Evolutionary conservation across 192 early-diverging fungal species (phyloP), one percentile per base, ranked within the genome.

Genomic region (Coemansia sp.): DNA sequence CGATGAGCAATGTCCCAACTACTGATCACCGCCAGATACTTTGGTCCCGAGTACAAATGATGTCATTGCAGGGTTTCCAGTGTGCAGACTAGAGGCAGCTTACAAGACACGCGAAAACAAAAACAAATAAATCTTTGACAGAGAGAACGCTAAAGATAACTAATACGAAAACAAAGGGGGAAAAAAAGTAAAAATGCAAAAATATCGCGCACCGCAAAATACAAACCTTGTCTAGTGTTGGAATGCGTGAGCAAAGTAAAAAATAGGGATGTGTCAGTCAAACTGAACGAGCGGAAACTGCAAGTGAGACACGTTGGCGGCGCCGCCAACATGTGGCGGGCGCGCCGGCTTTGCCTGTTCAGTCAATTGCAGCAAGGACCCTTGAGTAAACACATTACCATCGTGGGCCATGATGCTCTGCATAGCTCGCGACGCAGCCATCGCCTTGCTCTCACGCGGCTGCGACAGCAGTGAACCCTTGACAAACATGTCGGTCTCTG

Each of bases 391-490:
- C 40, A 74, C 70, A 27, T 74, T 65, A 36, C 70, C 70, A 31
- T 63, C 35, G 11, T 74, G 63, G 0, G 64, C 70, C 70, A 74
- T 63, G 8, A 68, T 41, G 48, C 43, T 60, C 60, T 74, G 70
- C 60, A 74, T 74, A 4, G 70, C 70, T 14, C 70, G 59, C 53
- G 70, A 74, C 18, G 70, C 70, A n/a, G 65, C 65, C 35, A 74
- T 43, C 21, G 70, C 70, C 22, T 74, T 74, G 60, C 70, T 74
- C 56, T 67, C 70, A 27, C 70, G 59, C 29, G 70, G 59, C 60
- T 74, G 70, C 22, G 70, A 54, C 34, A 74, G 53, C 41, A 74
- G 60, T 42, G 70, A 74, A 1, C 70, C 70, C 56, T 74, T 74
- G 46, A 56, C 59, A 55, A 63, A 74, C 51, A 74, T 36, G 15